Evolutionary conservation across 225 moss, liverwort and hornwort genomes (phyloP).

Genomic region (Neckera pumila): DNA sequence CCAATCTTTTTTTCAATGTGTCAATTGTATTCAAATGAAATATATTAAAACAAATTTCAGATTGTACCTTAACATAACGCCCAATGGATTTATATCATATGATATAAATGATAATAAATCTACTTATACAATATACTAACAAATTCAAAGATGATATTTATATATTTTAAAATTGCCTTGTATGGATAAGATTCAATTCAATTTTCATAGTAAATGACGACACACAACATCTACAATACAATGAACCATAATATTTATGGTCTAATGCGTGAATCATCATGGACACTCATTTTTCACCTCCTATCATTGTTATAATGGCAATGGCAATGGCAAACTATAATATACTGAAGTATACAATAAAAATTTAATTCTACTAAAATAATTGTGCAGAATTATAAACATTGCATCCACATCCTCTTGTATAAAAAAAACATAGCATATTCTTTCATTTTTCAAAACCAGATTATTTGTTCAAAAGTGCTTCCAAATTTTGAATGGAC

Average conservation of each 20-base stretch:
- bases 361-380: neutral
- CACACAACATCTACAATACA: neutral
- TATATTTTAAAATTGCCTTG: no score
- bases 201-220: neutral
- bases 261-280: neutral
- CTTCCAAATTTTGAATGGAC: neutral
- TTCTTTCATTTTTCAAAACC: rapidly evolving
- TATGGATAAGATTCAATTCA: neutral
- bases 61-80: neutral
- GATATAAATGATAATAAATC: neutral
- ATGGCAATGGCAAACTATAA: neutral
- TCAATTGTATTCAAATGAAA: neutral
- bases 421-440: neutral
- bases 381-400: neutral
- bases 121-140: neutral
- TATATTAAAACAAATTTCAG: neutral
- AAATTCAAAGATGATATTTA: no score
- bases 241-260: neutral
- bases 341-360: neutral
- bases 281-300: neutral
- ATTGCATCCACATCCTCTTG: neutral
- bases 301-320: neutral
- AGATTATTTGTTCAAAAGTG: neutral
- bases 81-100: neutral
- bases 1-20: neutral